Evolutionary conservation across 345 rosid genomes (phyloP).

Genomic region (Brassica carinata): DNA sequence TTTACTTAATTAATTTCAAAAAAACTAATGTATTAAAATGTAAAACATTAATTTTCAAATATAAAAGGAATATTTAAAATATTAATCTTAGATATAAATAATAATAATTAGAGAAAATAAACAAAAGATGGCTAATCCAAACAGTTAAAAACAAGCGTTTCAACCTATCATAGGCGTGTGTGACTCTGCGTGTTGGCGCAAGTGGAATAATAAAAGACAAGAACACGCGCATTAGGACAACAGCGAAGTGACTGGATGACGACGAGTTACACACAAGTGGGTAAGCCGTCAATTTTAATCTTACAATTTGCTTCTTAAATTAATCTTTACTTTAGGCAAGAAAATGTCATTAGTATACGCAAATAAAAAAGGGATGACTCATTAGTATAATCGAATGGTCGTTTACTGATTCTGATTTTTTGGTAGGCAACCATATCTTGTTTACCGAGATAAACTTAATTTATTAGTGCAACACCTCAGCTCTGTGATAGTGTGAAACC

Average conservation of each 20-base stretch:
- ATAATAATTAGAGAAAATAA: background rate
- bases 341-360: slow-evolving; percentile 22
- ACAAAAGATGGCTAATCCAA: background rate
- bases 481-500: background rate
- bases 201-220: slow-evolving; percentile 16
- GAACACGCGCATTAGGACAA: slow-evolving; percentile 24
- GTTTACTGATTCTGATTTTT: slow-evolving; percentile 4
- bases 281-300: background rate
- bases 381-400: slow-evolving; percentile 6
- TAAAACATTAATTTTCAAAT: background rate
- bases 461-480: slow-evolving; percentile 17
- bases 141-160: background rate
- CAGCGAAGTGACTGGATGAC: slow-evolving; percentile 27
- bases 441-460: slow-evolving; percentile 14
- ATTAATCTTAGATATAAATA: background rate
- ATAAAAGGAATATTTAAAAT: background rate
- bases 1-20: background rate
- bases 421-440: slow-evolving; percentile 26
- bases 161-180: background rate
- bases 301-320: background rate
- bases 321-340: background rate
- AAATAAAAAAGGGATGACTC: background rate
- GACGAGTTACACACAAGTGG: slow-evolving; percentile 25
- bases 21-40: background rate
- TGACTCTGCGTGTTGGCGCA: background rate